These are phyloP conservation scores for Ochromonas danica DNA, from an alignment of 108 stramenopile genomes.

Conservation along the genomic window DNA sequence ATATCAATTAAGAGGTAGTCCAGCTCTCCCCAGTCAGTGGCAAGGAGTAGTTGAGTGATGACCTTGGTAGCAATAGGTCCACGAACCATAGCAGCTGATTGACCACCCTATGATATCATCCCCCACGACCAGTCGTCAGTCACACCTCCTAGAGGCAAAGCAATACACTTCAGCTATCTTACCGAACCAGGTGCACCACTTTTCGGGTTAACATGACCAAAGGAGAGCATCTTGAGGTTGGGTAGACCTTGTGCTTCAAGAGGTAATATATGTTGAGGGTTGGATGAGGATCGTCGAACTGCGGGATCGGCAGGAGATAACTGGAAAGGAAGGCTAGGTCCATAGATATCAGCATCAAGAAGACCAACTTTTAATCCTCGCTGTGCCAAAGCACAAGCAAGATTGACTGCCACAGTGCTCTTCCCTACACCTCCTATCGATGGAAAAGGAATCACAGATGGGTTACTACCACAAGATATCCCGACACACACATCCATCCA, in stretches of 20 bases:
- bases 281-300: slow-evolving; percentile 16
- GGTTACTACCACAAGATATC: no score
- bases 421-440: slow-evolving; percentile 93
- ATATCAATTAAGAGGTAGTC: slow-evolving; percentile 94
- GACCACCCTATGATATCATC: slow-evolving; percentile 29
- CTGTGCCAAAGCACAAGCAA: slow-evolving; percentile 85
- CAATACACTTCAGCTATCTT: neutral
- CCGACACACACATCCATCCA: no score
- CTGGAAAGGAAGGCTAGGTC: slow-evolving; percentile 74
- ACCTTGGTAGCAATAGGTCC: slow-evolving; percentile 72
- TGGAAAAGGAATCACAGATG: slow-evolving; percentile 56
- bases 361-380: slow-evolving; percentile 82
- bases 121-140: neutral
- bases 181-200: slow-evolving; percentile 35
- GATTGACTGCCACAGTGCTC: slow-evolving; percentile 90
- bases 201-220: slow-evolving; percentile 58
- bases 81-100: slow-evolving; percentile 57
- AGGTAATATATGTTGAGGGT: slow-evolving; percentile 26
- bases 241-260: neutral
- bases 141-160: slow-evolving; percentile 20
- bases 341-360: slow-evolving; percentile 95
- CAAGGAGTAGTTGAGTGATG: slow-evolving; percentile 81
- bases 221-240: slow-evolving; percentile 27
- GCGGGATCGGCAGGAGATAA: slow-evolving; percentile 36
- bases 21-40: slow-evolving; percentile 97